Conservation (phyloP, 768 basidiomycete genomes). For the Boletellus ananiceps region DNA sequence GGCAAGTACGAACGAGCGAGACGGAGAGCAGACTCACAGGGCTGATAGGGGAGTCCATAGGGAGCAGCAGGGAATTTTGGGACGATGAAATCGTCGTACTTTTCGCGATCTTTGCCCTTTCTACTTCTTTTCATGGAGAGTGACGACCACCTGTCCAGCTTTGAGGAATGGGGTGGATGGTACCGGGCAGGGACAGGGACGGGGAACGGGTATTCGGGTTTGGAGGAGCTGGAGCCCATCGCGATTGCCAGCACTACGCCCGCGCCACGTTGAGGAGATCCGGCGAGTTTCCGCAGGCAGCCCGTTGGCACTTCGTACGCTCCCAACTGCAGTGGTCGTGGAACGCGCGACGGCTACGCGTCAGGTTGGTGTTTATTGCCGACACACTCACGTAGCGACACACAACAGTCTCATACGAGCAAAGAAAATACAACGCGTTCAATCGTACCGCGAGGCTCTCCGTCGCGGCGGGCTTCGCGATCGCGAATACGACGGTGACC, state of each 20-base stretch:
- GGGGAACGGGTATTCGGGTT: slow-evolving; percentile 1
- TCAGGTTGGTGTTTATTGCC: no score
- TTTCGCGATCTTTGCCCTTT: slow-evolving; percentile 18
- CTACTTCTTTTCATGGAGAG: slow-evolving; percentile 13
- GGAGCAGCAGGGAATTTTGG: slow-evolving; percentile 13
- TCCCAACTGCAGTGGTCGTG: no score
- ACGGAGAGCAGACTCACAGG: slow-evolving; percentile 15
- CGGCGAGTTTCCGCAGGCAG: no score
- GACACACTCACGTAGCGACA: no score
- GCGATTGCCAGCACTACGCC: not conserved
- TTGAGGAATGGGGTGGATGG: slow-evolving; percentile 2
- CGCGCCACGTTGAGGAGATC: not conserved
- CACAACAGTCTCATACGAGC: not conserved
- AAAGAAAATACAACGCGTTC: slow-evolving; percentile 11
- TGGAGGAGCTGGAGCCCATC: slow-evolving; percentile 27
- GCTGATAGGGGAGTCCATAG: slow-evolving; percentile 17
- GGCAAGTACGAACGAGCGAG: not conserved
- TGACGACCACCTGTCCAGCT: slow-evolving; percentile 17
- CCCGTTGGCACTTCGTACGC: not conserved
- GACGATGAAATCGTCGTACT: slow-evolving; percentile 14
- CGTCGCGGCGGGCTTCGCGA: slow-evolving; percentile 43
- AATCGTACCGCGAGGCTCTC: slow-evolving; percentile 31
- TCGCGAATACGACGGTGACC: slow-evolving; percentile 34
- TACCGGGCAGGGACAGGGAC: slow-evolving; percentile 17
- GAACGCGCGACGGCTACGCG: no score